Evolutionary conservation across 1,284 basidiomycete species (phyloP).

Genomic region (Cryptococcus wingfieldii): DNA sequence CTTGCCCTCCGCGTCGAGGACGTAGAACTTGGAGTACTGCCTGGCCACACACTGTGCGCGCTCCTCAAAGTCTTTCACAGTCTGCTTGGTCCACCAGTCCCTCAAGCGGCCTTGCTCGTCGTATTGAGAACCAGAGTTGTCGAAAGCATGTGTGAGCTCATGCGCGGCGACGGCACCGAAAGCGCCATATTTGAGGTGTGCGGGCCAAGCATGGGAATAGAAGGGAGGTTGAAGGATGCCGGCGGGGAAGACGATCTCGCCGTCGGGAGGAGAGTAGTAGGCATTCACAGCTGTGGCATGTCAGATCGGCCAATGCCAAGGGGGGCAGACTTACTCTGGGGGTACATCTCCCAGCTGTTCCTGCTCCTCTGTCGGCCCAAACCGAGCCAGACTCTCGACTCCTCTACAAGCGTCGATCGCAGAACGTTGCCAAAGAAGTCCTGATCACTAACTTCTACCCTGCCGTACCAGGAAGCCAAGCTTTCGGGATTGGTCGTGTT

Average conservation of each 20-base stretch:
- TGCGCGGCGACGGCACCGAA: slow-evolving; percentile 87
- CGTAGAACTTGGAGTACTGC: slow-evolving; percentile 80
- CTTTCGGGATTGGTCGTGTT: slow-evolving; percentile 70
- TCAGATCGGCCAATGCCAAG: neutral
- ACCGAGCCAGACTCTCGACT: slow-evolving; percentile 62
- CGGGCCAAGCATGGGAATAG: slow-evolving; percentile 76
- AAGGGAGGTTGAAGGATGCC: slow-evolving; percentile 91
- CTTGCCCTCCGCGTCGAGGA: slow-evolving; percentile 79
- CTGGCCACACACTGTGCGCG: slow-evolving; percentile 82
- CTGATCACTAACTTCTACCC: slow-evolving; percentile 61
- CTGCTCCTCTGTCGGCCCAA: slow-evolving; percentile 69
- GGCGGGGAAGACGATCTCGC: slow-evolving; percentile 91
- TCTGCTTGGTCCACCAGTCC: slow-evolving; percentile 74
- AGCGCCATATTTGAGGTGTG: slow-evolving; percentile 84
- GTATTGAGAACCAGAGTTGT: slow-evolving; percentile 69
- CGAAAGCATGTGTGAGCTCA: slow-evolving; percentile 88
- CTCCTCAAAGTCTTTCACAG: slow-evolving; percentile 74
- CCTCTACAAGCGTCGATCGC: slow-evolving; percentile 36
- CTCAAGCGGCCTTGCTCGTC: slow-evolving; percentile 54
- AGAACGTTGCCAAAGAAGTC: slow-evolving; percentile 76
- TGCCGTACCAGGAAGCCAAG: slow-evolving; percentile 68
- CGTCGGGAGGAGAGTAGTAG: slow-evolving; percentile 42
- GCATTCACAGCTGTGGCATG: slow-evolving; percentile 39
- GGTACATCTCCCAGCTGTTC: slow-evolving; percentile 67
- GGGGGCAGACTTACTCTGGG: slow-evolving; percentile 50